Evolutionary conservation across 192 early-diverging fungal genomes (phyloP).

Genomic region (Coemansia sp.): DNA sequence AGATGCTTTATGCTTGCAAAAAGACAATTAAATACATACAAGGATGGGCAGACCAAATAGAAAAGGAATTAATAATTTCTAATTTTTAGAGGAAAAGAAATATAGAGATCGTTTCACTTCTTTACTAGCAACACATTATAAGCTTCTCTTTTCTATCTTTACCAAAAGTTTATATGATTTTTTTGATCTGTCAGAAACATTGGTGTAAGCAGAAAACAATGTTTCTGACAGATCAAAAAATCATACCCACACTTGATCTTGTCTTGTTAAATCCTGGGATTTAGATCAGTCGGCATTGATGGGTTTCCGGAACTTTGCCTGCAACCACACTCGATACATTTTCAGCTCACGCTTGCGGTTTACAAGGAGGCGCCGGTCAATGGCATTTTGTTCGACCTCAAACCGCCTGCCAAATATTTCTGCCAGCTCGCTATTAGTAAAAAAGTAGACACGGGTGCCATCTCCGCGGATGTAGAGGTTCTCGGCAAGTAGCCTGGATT

Average conservation of each 20-base stretch:
- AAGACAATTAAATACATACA: constrained; percentile 8
- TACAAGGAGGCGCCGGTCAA: constrained; percentile 90
- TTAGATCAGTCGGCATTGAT: constrained; percentile 29
- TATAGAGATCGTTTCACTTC: background rate
- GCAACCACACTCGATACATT: constrained; percentile 98
- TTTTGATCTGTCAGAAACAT: background rate
- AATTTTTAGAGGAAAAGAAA: background rate
- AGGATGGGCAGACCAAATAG: background rate
- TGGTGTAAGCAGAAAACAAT: background rate
- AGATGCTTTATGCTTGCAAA: background rate
- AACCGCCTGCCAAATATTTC: constrained; percentile 60
- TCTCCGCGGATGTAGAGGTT: constrained; percentile 85
- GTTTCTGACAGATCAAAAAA: background rate
- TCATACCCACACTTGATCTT: constrained; percentile 3
- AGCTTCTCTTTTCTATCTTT: background rate
- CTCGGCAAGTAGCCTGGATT: constrained; percentile 65
- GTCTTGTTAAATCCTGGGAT: background rate
- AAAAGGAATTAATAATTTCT: constrained; percentile 3
- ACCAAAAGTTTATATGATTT: constrained; percentile 1
- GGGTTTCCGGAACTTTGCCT: constrained; percentile 92
- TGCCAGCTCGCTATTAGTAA: constrained; percentile 60
- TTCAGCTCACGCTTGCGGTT: constrained; percentile 89
- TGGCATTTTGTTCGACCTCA: constrained; percentile 82
- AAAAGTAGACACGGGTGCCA: constrained; percentile 78
- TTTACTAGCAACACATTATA: background rate